Base-by-base conservation (phyloP, 2,329 filamentous ascomycete species). In the Canariomyces notabilis region DNA sequence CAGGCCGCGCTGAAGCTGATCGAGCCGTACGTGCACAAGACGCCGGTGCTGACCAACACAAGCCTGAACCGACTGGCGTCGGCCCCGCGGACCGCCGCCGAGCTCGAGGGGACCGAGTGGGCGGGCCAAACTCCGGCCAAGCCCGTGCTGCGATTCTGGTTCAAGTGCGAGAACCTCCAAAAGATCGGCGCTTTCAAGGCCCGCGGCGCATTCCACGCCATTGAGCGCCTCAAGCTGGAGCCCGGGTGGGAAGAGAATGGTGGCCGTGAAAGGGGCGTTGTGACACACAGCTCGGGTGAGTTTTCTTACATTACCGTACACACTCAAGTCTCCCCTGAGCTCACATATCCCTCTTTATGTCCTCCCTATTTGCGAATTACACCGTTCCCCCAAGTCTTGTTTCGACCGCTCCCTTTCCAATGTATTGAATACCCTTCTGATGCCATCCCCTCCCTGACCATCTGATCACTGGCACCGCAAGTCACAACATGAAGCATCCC, bases 111-210 rank as follows among this genome's bases (percentile, higher is more conserved):
- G 12, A 84, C 82, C 4, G 66, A 70, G 53, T 82, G 75, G 70
- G 64, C 76, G 56, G 76, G 75, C 5, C 68, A 74, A 32, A 60
- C 62, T n/a, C 75, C 82, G 0, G 79, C 85, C 1, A 69, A 64
- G 4, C 89, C 89, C 0, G 78, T 69, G 40, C 70, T 95, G 32
- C 74, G 80, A 11, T 74, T 97, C 42, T 93, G 87, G 72, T 95
- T 97, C 78, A 97, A 97, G 71, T 94, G 89, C 66, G 91, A 97
- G 73, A 96, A 96, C 66, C 72, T 88, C 48, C 93, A 97, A 71
- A 81, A 82, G 45, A 82, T 94, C 44, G 93, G 91, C 42, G 91
- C 91, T 1, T 97, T 97, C 73, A 97, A 97, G 70, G 85, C 82
- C 14, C 75, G 91, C 6, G 93, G 91, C 5, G 91, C 90, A 0